Conservation (phyloP, 169 alveolate species). For the Plasmodium falciparum region DNA sequence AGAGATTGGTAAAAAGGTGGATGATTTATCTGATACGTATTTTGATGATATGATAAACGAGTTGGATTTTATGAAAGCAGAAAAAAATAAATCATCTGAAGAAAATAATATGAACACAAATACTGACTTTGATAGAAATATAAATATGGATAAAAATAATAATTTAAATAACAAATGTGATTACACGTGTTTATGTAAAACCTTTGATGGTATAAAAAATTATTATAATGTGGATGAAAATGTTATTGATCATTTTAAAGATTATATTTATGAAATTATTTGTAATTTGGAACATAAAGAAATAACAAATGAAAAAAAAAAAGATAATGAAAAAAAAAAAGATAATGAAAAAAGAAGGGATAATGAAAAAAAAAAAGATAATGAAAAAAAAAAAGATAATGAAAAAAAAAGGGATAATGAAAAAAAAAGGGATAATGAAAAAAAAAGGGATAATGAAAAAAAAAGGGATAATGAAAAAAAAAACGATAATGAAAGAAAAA, state of each 20-base stretch:
- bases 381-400: neutral
- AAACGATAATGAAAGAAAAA: neutral
- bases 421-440: neutral
- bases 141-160: too few relatives aligned
- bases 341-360: neutral
- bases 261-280: slow-evolving; percentile 1
- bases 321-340: neutral
- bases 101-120: neutral
- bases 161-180: too few relatives aligned
- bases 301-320: neutral
- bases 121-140: neutral
- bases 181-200: neutral
- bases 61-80: slow-evolving; percentile 24
- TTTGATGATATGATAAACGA: slow-evolving; percentile 47
- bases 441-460: neutral
- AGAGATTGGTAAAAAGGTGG: neutral
- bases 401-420: neutral
- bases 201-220: slow-evolving; percentile 22
- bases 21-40: slow-evolving; percentile 4
- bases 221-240: slow-evolving; percentile 31
- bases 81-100: neutral
- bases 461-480: neutral
- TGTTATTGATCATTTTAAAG: slow-evolving; percentile 17
- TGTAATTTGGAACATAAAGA: neutral
- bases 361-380: neutral